A percentile compares a stretch with the other conserved stretches of the same genome.
These are phyloP conservation scores for Aspergillus glaucus DNA, from an alignment of 2,329 filamentous ascomycete species.

Conservation along the genomic window DNA sequence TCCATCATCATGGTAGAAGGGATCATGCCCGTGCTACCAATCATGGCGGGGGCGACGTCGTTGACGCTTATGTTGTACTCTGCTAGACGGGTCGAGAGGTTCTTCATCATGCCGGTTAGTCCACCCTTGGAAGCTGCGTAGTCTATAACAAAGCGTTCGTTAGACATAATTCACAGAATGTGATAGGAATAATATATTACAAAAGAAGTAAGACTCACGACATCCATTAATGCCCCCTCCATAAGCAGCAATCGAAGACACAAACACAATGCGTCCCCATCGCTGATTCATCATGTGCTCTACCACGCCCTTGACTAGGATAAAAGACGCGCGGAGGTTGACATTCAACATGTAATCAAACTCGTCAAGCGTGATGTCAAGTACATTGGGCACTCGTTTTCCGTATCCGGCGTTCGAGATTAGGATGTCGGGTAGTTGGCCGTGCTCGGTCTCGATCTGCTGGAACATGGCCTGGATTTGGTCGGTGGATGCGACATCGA, in stretches of 20 bases:
- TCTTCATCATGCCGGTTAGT: constrained; percentile 60
- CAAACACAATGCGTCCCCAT: constrained; percentile 60
- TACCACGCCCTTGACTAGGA: constrained; percentile 55
- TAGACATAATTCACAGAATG: neutral
- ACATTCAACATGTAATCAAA: constrained; percentile 59
- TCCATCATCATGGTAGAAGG: constrained; percentile 52
- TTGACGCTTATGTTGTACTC: constrained; percentile 59
- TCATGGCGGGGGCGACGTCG: constrained; percentile 64
- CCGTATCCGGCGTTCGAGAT: constrained; percentile 62
- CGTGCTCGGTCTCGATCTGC: constrained; percentile 49
- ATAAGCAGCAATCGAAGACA: constrained; percentile 57
- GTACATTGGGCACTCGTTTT: constrained; percentile 51
- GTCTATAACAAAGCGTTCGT: constrained; percentile 16
- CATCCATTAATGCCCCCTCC: constrained; percentile 61
- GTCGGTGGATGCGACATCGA: constrained; percentile 51
- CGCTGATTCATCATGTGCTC: constrained; percentile 54
- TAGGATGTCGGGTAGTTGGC: constrained; percentile 55
- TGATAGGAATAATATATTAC: neutral
- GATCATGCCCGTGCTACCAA: constrained; percentile 59
- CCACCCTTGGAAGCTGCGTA: constrained; percentile 58
- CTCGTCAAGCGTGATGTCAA: constrained; percentile 57
- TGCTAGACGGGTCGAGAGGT: constrained; percentile 54
- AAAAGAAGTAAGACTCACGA: constrained; percentile 26
- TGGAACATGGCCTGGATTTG: constrained; percentile 51
- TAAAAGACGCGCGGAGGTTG: constrained; percentile 57